Base-by-base conservation (phyloP, 2,329 filamentous ascomycete species). In the Neonectria neomacrospora region DNA sequence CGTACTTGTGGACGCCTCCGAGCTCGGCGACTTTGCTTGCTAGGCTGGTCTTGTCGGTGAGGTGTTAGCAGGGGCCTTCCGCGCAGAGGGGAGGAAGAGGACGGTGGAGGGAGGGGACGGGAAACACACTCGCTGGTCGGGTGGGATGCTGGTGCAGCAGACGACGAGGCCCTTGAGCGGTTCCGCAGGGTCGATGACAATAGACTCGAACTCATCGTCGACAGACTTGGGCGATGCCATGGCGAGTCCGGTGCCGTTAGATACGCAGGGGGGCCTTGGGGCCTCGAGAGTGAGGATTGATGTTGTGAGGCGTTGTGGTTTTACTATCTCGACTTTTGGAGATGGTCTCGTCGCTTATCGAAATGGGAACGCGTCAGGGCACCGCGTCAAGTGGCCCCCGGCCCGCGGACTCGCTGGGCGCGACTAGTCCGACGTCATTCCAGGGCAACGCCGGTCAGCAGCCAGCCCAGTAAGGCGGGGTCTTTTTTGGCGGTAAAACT, bases 91-190 rank as follows among this genome's bases (percentile, higher is more conserved):
- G 44, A 45, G 58, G 57, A 23, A 57, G 26, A 20, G 26, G 32
- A 30, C 28, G 26, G 26, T n/a, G 18, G 8, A 45, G 56, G 18
- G 8, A 45, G 56, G 59, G 26, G 30, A 16, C 28, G 54, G 22
- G 32, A 67, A 65, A 81, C 85, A 72, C 82, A 95, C 93, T 78
- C 93, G 88, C 74, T 91, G 85, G 74, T 97, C 93, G 61, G 91
- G 88, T 58, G 90, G 84, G 69, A 97, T 90, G 71, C 91, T 94
- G 54, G 94, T 97, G 80, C 93, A 97, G 84, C 94, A 97, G 70
- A 97, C 84, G 65, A 96, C 87, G 56, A 93, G 86, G 71, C 91
- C 91, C 67, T 83, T 82, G 70, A 94, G 86, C 55, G 91, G 90
- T 67, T 83, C 82, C 52, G 89, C 83, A 63, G 85, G 81, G 78